A percentile compares a stretch with the other conserved stretches of the same genome.
These are phyloP conservation scores for Tillandsia fasciculata DNA, from an alignment of 176 grass and related monocot genomes.

Conservation along the genomic window DNA sequence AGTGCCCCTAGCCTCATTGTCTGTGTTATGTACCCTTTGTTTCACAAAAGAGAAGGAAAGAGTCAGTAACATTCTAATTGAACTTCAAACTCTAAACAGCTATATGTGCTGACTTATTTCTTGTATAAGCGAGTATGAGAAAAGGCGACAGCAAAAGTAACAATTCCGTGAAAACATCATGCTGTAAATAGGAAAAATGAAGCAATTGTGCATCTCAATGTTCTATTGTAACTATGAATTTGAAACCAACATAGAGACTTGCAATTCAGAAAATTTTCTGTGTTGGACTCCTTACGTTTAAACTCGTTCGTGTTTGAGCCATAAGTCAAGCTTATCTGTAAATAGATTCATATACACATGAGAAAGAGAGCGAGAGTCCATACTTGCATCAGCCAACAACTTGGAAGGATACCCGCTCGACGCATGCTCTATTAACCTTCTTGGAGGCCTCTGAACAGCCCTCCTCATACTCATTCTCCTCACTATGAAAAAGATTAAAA, in stretches of 20 bases:
- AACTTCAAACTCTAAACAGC: background rate
- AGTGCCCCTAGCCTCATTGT: constrained; percentile 84
- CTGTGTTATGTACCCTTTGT: constrained; percentile 74
- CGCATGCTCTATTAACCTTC: constrained; percentile 34
- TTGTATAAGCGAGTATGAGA: background rate
- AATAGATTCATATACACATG: background rate
- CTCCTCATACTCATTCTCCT: constrained; percentile 32
- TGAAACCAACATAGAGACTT: background rate
- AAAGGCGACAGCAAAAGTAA: background rate
- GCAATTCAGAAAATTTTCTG: background rate
- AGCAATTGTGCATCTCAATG: background rate
- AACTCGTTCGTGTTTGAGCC: background rate
- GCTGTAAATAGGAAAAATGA: background rate
- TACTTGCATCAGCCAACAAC: constrained; percentile 84
- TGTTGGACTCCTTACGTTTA: background rate
- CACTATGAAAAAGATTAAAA: constrained; percentile 37
- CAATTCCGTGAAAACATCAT: background rate
- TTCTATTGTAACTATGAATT: background rate
- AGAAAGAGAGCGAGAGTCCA: constrained; percentile 15
- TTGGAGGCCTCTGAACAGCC: constrained; percentile 25
- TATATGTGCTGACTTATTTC: background rate
- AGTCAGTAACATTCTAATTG: constrained; percentile 12
- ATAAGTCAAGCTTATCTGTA: background rate
- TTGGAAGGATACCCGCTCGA: constrained; percentile 65
- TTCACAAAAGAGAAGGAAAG: constrained; percentile 11